Percentiles rank a stretch among this genome's conserved stretches.
These are phyloP conservation scores for Pogostemon cablin DNA, from an alignment of 257 asterid species.

Conservation along the genomic window DNA sequence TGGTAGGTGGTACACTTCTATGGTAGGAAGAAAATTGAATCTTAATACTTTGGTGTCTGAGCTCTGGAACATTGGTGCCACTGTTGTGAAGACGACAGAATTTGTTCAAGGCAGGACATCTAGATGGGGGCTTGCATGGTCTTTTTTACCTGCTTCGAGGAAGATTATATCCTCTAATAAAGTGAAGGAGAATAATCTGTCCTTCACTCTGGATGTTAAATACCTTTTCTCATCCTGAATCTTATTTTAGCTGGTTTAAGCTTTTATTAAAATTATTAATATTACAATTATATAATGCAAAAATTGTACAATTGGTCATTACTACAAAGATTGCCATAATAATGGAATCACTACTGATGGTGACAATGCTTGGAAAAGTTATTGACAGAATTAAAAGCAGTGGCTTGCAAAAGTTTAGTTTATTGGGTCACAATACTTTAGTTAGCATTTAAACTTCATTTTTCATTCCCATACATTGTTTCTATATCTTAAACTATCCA, in stretches of 20 bases:
- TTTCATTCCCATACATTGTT: not conserved
- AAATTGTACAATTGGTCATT: constrained; percentile 15
- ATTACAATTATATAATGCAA: constrained; percentile 16
- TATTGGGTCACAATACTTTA: not conserved
- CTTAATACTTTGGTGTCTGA: constrained; percentile 67
- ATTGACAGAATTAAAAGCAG: not conserved
- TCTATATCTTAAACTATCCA: constrained; percentile 13
- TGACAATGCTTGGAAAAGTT: constrained; percentile 1
- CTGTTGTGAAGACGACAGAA: constrained; percentile 88
- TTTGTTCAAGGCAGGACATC: constrained; percentile 96
- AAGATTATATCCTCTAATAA: constrained; percentile 44
- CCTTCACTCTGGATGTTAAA: constrained; percentile 81
- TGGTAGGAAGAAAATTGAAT: constrained; percentile 90
- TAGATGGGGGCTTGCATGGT: constrained; percentile 99
- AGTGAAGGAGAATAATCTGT: constrained; percentile 56
- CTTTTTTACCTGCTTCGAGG: constrained; percentile 64
- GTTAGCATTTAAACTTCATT: not conserved
- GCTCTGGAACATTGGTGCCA: constrained; percentile 80
- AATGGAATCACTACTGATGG: constrained; percentile 13
- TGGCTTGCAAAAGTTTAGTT: not conserved
- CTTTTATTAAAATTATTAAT: not conserved
- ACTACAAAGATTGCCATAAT: not conserved
- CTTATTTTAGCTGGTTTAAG: constrained; percentile 14
- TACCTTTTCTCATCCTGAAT: not conserved
- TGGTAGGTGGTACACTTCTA: constrained; percentile 94